Percentiles rank a stretch among this genome's conserved stretches.
Evolutionary conservation across 2,329 filamentous ascomycete species (phyloP).

Genomic region (Beauveria scarabaeidicola): DNA sequence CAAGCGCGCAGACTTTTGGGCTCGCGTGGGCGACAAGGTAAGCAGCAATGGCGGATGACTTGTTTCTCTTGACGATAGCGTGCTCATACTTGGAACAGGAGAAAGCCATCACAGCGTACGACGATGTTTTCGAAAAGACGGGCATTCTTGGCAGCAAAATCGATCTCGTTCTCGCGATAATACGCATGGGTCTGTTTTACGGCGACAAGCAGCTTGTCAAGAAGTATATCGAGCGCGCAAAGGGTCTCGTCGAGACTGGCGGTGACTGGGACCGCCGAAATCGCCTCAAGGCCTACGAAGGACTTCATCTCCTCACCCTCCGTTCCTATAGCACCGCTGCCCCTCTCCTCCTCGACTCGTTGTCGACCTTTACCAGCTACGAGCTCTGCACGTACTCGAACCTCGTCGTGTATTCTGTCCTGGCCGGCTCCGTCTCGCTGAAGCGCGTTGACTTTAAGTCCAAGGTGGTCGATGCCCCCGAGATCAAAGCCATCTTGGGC

Average conservation of each 20-base stretch:
- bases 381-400: slow-evolving; percentile 95
- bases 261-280: slow-evolving; percentile 99
- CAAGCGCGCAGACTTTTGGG: slow-evolving; percentile 94
- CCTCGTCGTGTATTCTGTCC: slow-evolving; percentile 89
- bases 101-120: slow-evolving; percentile 85
- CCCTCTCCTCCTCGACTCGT: slow-evolving; percentile 86
- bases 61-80: no score
- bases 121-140: slow-evolving; percentile 94
- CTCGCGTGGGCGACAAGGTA: slow-evolving; percentile 92
- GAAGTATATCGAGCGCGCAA: slow-evolving; percentile 87
- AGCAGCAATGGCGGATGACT: slow-evolving; percentile 12
- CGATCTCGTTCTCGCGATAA: slow-evolving; percentile 91
- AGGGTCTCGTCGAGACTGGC: slow-evolving; percentile 82
- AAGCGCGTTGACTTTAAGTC: slow-evolving; percentile 98
- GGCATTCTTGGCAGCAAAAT: slow-evolving; percentile 95
- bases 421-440: slow-evolving; percentile 86
- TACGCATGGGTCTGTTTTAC: slow-evolving; percentile 92
- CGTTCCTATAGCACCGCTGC: slow-evolving; percentile 86
- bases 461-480: slow-evolving; percentile 95
- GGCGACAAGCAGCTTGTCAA: slow-evolving; percentile 87
- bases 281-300: slow-evolving; percentile 96
- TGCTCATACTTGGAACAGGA: slow-evolving; percentile 49
- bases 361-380: slow-evolving; percentile 97
- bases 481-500: slow-evolving; percentile 95
- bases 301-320: slow-evolving; percentile 83